These are phyloP conservation scores for Kernera saxatilis DNA, from an alignment of 345 rosid species.

Conservation along the genomic window DNA sequence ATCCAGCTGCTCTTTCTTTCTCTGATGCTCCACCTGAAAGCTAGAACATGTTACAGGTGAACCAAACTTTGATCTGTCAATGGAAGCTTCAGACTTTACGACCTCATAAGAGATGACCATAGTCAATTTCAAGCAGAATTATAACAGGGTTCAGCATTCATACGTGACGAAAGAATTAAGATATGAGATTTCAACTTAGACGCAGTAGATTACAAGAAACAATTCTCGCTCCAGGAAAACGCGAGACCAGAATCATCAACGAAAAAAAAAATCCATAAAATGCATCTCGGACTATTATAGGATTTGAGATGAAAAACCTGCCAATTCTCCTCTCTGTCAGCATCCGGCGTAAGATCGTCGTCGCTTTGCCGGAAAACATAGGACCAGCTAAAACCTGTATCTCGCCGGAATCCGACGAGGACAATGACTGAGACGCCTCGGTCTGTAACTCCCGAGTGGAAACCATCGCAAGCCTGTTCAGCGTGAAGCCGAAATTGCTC, in stretches of 20 bases:
- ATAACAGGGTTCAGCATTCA: neutral
- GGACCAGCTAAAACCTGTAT: constrained; percentile 58
- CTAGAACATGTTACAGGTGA: constrained; percentile 40
- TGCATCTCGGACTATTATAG: neutral
- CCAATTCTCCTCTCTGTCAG: constrained; percentile 44
- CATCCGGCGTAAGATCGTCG: constrained; percentile 62
- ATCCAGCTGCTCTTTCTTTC: constrained; percentile 37
- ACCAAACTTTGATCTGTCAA: neutral
- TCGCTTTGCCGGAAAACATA: constrained; percentile 73
- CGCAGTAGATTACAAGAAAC: neutral
- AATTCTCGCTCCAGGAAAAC: neutral
- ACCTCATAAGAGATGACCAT: neutral
- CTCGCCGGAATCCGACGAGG: constrained; percentile 43
- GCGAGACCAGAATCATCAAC: neutral
- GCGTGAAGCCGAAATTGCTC: neutral
- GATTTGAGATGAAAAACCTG: constrained; percentile 42
- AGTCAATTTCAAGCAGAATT: neutral
- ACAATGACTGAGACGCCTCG: constrained; percentile 20
- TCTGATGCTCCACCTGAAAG: constrained; percentile 53
- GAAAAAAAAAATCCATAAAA: neutral
- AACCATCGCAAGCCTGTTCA: constrained; percentile 14
- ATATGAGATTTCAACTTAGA: neutral
- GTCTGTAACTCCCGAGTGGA: constrained; percentile 26
- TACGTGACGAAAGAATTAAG: too few species aligned
- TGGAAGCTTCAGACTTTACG: neutral